phyloP scores from a whole-genome alignment of 2,329 filamentous ascomycete genomes.

The Neonectria ditissima region DNA sequence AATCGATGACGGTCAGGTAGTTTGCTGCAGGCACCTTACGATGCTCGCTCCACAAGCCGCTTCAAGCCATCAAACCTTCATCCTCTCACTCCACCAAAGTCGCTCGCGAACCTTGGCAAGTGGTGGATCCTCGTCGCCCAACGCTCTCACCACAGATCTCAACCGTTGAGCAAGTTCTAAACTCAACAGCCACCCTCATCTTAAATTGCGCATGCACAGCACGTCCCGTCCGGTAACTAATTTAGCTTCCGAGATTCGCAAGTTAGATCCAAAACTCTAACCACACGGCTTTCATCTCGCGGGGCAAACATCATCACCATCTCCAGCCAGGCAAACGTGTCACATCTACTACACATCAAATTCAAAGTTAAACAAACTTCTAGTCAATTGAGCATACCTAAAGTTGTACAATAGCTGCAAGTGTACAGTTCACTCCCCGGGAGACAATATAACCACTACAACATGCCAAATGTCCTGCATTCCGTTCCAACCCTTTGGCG shows the following conservation, averaged over 20 bases:
- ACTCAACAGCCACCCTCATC: slow-evolving; percentile 22
- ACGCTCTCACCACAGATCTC: background rate
- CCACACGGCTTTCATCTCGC: background rate
- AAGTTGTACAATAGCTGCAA: slow-evolving; percentile 20
- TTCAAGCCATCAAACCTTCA: too few species aligned
- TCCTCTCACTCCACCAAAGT: background rate
- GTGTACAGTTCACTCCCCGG: slow-evolving; percentile 7
- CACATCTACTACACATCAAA: background rate
- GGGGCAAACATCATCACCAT: background rate
- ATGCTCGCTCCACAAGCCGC: background rate
- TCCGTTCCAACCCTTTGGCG: slow-evolving; percentile 15
- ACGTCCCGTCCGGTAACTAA: slow-evolving; percentile 17
- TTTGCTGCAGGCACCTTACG: background rate
- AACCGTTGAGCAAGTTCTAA: slow-evolving; percentile 5
- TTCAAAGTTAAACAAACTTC: background rate
- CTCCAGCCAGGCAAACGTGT: background rate
- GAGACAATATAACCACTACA: slow-evolving; percentile 16
- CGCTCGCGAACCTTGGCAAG: background rate
- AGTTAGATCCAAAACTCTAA: background rate
- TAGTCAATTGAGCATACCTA: slow-evolving; percentile 19
- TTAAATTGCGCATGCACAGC: slow-evolving; percentile 4
- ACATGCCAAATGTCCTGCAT: slow-evolving; percentile 13
- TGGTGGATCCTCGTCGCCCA: background rate
- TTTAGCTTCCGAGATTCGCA: slow-evolving; percentile 24
- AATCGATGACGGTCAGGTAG: background rate